A percentile compares a stretch with the other conserved stretches of the same genome.
phyloP scores from a whole-genome alignment of 2,329 filamentous ascomycete genomes.

The Cercospora sp. region DNA sequence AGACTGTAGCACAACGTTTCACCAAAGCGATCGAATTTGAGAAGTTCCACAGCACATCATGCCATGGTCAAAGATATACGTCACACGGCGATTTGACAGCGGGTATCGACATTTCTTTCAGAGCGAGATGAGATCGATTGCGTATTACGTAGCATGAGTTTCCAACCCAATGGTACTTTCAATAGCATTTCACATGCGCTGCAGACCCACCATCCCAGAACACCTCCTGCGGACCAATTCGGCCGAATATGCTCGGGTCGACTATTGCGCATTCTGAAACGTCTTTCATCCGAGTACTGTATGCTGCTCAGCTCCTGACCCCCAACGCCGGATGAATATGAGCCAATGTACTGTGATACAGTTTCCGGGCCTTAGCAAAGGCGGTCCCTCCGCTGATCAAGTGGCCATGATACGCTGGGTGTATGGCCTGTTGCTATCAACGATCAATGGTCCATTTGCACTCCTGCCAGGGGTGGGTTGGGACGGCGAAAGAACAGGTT shows the following conservation, averaged over 20 bases:
- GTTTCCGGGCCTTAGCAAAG: neutral
- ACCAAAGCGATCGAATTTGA: neutral
- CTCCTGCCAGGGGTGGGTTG: neutral
- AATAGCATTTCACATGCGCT: neutral
- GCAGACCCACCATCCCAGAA: neutral
- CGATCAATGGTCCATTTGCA: constrained; percentile 25
- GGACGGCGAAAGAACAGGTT: neutral
- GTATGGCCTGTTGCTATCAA: constrained; percentile 25
- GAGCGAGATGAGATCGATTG: neutral
- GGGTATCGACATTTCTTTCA: constrained; percentile 7
- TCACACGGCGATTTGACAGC: constrained; percentile 14
- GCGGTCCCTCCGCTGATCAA: neutral
- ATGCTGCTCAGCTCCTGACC: neutral
- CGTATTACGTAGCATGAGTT: neutral
- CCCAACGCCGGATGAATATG: neutral
- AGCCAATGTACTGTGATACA: neutral
- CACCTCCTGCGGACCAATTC: neutral
- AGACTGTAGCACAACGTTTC: neutral
- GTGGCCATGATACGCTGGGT: neutral
- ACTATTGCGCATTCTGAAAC: neutral
- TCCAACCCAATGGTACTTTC: neutral
- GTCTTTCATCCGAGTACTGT: neutral
- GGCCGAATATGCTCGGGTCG: neutral
- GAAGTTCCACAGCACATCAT: neutral
- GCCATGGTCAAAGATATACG: neutral